Percentiles rank a stretch among this genome's conserved stretches.
These are phyloP conservation scores for Coemansia umbellata DNA, from an alignment of 192 early-diverging fungal genomes.

Conservation along the genomic window DNA sequence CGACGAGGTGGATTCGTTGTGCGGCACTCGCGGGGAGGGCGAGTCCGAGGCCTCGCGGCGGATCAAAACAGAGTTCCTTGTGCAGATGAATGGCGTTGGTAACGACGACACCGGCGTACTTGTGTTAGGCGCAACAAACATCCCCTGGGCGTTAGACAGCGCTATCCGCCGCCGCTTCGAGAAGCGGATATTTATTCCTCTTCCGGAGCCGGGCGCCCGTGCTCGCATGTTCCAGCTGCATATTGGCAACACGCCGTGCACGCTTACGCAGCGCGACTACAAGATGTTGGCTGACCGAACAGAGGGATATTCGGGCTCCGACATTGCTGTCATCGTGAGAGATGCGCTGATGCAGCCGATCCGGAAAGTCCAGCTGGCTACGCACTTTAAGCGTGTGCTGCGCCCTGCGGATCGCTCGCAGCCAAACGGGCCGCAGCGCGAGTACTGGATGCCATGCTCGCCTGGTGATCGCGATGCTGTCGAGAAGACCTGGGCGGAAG, in stretches of 20 bases:
- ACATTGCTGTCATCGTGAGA: conserved; percentile 90
- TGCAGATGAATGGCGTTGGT: conserved; percentile 99
- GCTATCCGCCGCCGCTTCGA: conserved; percentile 96
- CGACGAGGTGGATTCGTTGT: conserved; percentile 97
- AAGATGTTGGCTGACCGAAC: conserved; percentile 72
- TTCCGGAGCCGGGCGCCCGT: conserved; percentile 85
- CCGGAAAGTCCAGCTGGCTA: conserved; percentile 90
- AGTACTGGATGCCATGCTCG: conserved; percentile 87
- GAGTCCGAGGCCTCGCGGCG: conserved; percentile 90
- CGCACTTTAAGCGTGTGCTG: conserved; percentile 77
- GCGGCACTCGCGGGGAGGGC: conserved; percentile 94
- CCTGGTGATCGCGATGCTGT: conserved; percentile 83
- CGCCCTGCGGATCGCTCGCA: conserved; percentile 6
- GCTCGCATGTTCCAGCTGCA: conserved; percentile 90
- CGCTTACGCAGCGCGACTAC: conserved; percentile 69
- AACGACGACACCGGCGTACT: conserved; percentile 93
- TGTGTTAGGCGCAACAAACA: conserved; percentile 95
- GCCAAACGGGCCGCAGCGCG: conserved; percentile 12
- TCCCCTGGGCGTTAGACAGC: conserved; percentile 92
- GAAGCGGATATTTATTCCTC: conserved; percentile 96
- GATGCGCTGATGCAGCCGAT: conserved; percentile 98
- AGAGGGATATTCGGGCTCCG: conserved; percentile 93
- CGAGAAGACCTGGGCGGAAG: conserved; percentile 86
- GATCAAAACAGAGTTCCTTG: conserved; percentile 97
- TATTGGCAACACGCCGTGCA: conserved; percentile 87